A percentile compares a stretch with the other conserved stretches of the same genome.
These are phyloP conservation scores for Bruguiera hainesii DNA, from an alignment of 441 rosid species.

Conservation along the genomic window DNA sequence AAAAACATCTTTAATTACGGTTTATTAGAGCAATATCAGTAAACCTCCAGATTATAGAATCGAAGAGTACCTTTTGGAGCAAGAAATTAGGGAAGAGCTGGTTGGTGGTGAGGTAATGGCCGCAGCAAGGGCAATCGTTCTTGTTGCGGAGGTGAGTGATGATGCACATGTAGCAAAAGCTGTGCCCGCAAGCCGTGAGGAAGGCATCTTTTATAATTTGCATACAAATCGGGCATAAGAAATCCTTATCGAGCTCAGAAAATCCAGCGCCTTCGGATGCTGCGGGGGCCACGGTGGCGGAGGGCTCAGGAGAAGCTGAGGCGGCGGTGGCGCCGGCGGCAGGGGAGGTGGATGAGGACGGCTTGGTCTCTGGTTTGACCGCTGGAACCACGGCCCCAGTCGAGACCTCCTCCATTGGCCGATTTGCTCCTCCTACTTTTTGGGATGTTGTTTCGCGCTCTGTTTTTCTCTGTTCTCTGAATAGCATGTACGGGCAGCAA, in stretches of 20 bases:
- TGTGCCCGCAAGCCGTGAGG: slow-evolving; percentile 89
- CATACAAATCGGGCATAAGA: slow-evolving; percentile 96
- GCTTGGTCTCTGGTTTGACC: slow-evolving; percentile 51
- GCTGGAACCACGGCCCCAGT: slow-evolving; percentile 82
- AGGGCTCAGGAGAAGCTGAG: slow-evolving; percentile 25
- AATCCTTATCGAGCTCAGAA: slow-evolving; percentile 68
- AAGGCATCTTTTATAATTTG: slow-evolving; percentile 94
- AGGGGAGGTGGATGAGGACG: slow-evolving; percentile 23
- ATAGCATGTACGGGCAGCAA: not conserved
- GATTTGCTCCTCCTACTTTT: not conserved
- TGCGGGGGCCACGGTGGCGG: slow-evolving; percentile 26
- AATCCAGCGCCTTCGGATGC: slow-evolving; percentile 20
- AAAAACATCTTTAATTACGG: not conserved
- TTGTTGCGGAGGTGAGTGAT: slow-evolving; percentile 88
- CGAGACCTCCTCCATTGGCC: slow-evolving; percentile 57
- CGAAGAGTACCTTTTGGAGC: slow-evolving; percentile 69
- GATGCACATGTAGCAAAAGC: slow-evolving; percentile 97
- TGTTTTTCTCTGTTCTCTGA: not conserved
- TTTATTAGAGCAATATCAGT: not conserved
- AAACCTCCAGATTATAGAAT: not conserved
- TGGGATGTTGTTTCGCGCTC: not conserved
- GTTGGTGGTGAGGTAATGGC: slow-evolving; percentile 66
- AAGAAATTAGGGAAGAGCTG: slow-evolving; percentile 88
- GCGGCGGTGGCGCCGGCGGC: slow-evolving; percentile 18
- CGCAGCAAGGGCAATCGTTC: slow-evolving; percentile 96